These are phyloP conservation scores for Colletotrichum karsti DNA, from an alignment of 2,329 filamentous ascomycete genomes.

Conservation along the genomic window DNA sequence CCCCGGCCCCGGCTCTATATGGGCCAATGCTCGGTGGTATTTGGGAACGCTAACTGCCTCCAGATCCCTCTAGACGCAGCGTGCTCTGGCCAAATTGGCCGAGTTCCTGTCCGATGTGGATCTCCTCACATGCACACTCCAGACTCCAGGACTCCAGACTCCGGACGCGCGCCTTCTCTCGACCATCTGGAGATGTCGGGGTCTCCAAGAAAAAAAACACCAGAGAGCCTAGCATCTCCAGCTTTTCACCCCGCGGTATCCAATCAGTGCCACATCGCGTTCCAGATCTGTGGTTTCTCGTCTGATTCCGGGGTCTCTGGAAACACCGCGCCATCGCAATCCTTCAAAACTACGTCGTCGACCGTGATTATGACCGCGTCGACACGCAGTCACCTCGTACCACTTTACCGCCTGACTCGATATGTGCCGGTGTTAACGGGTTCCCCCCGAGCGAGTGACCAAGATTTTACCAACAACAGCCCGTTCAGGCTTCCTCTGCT, in stretches of 20 bases:
- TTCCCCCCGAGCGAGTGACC: background rate
- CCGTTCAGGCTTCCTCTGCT: background rate
- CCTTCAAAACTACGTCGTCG: background rate
- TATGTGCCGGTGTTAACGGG: conserved; percentile 3
- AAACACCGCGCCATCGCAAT: background rate
- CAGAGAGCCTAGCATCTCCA: conserved; percentile 6
- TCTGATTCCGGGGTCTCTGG: conserved; percentile 17
- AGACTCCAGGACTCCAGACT: too few species aligned
- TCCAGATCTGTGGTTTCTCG: conserved; percentile 9
- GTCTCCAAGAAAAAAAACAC: conserved; percentile 12
- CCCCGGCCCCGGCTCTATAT: conserved; percentile 30
- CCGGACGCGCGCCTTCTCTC: too few species aligned
- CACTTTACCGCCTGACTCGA: conserved; percentile 7
- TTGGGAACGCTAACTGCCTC: conserved; percentile 31
- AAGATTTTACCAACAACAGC: background rate
- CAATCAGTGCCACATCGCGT: background rate
- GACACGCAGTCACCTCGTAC: conserved; percentile 1
- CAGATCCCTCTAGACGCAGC: conserved; percentile 20
- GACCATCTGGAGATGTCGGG: conserved; percentile 7
- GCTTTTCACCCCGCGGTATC: conserved; percentile 9
- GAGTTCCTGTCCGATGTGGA: conserved; percentile 26
- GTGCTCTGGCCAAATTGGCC: conserved; percentile 29
- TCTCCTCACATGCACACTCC: conserved; percentile 13
- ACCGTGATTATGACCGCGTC: background rate
- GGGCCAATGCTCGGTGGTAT: conserved; percentile 39